Conservation (phyloP, 1,139 yeast genomes). For the Lodderomyces elongisporus region DNA sequence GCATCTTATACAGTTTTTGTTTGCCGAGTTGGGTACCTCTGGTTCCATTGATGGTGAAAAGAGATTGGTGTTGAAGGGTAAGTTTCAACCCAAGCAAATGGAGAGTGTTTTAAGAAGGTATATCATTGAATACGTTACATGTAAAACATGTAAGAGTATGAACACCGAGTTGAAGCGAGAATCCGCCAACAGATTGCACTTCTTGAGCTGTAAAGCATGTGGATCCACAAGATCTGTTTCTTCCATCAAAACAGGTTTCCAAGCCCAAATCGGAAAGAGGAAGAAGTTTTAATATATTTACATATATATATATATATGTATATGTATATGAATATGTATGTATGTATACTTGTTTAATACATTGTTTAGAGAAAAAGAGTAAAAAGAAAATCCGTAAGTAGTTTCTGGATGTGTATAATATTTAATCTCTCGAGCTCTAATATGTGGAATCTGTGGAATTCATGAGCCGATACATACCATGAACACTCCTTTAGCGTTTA, state of each 20-base stretch:
- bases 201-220: constrained; percentile 96
- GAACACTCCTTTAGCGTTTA: too few relatives aligned
- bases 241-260: constrained; percentile 99
- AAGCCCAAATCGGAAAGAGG: constrained; percentile 86
- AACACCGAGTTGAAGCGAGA: constrained; percentile 95
- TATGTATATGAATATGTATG: background rate
- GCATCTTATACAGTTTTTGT: constrained; percentile 91
- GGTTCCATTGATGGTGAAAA: constrained; percentile 98
- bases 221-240: constrained; percentile 97
- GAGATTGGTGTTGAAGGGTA: constrained; percentile 95
- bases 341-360: constrained; percentile 1
- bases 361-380: constrained; percentile 1
- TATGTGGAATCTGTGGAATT: too few relatives aligned
- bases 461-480: too few relatives aligned
- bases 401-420: too few relatives aligned
- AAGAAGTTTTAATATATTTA: constrained; percentile 51
- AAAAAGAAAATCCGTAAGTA: too few relatives aligned
- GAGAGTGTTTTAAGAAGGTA: constrained; percentile 95
- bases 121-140: constrained; percentile 93
- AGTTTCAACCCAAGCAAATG: constrained; percentile 96
- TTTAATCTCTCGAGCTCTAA: too few relatives aligned
- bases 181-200: constrained; percentile 91
- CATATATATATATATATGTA: too few relatives aligned
- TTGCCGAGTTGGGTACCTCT: constrained; percentile 98
- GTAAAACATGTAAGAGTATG: constrained; percentile 98